These are phyloP conservation scores for Patellaria atrata DNA, from an alignment of 495 filamentous ascomycete species.

Conservation along the genomic window DNA sequence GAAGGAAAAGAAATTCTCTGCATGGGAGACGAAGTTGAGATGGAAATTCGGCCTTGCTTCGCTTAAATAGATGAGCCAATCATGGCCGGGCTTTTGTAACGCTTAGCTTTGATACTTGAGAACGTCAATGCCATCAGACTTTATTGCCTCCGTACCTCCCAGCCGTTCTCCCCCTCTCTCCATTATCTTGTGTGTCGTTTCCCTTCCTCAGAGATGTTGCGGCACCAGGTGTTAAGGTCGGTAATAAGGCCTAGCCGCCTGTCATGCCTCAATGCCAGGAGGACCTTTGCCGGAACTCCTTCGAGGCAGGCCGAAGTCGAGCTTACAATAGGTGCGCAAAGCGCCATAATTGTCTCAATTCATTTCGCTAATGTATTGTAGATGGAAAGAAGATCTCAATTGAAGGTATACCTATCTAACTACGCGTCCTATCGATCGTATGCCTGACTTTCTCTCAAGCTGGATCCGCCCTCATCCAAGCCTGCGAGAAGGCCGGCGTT, in stretches of 20 bases:
- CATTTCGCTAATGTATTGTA: conserved; percentile 30
- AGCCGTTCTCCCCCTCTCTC: conserved; percentile 23
- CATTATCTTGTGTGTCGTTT: conserved; percentile 24
- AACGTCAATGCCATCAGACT: conserved; percentile 7
- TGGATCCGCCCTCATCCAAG: conserved; percentile 93
- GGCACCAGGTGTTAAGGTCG: conserved; percentile 75
- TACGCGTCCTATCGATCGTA: conserved; percentile 23
- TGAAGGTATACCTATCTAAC: conserved; percentile 49
- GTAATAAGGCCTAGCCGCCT: conserved; percentile 63
- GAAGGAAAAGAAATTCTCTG: conserved; percentile 22
- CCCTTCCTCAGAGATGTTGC: conserved; percentile 59
- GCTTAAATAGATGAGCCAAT: conserved; percentile 20
- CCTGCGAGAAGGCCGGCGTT: conserved; percentile 90
- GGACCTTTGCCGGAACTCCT: conserved; percentile 61
- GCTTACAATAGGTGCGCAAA: conserved; percentile 71
- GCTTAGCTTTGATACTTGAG: conserved; percentile 9
- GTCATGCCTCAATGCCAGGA: conserved; percentile 43
- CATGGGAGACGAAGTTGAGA: conserved; percentile 20
- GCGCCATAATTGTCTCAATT: conserved; percentile 9
- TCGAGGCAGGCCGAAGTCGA: conserved; percentile 75
- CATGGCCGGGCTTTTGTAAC: conserved; percentile 5
- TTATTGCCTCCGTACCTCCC: conserved; percentile 22
- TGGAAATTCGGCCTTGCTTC: conserved; percentile 15
- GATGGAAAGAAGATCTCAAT: conserved; percentile 93
- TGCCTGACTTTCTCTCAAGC: conserved; percentile 31